Evolutionary conservation across 768 basidiomycete species (phyloP).

Genomic region (Solioccasus polychromus): DNA sequence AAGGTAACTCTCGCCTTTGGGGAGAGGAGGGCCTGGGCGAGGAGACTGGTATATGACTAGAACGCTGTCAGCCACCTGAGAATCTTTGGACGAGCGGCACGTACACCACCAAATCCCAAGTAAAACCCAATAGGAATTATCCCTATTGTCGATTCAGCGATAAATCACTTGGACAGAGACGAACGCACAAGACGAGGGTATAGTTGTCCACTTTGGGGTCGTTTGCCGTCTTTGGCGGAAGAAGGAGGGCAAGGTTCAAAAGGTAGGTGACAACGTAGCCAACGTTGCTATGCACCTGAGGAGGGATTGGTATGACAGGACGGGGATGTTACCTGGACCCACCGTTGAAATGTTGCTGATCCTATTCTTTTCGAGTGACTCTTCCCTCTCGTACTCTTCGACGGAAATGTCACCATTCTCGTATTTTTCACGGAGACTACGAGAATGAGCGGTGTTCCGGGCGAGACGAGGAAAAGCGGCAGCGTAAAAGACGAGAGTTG

Average conservation of each 20-base stretch:
- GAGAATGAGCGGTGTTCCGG: slow-evolving; percentile 67
- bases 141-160: slow-evolving; percentile 35
- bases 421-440: slow-evolving; percentile 50
- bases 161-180: neutral
- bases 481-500: slow-evolving; percentile 78
- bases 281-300: slow-evolving; percentile 70
- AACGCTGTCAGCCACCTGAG: neutral
- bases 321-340: slow-evolving; percentile 8
- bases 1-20: slow-evolving; percentile 71
- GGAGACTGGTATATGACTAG: slow-evolving; percentile 81
- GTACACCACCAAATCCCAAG: slow-evolving; percentile 87
- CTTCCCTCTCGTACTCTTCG: slow-evolving; percentile 69
- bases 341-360: slow-evolving; percentile 86
- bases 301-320: neutral
- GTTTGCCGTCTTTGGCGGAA: slow-evolving; percentile 43
- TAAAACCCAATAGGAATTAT: slow-evolving; percentile 74
- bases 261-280: slow-evolving; percentile 66
- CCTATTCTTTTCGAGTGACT: slow-evolving; percentile 79
- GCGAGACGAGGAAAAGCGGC: slow-evolving; percentile 80
- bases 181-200: slow-evolving; percentile 61
- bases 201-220: slow-evolving; percentile 74
- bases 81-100: slow-evolving; percentile 19
- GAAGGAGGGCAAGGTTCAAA: slow-evolving; percentile 66
- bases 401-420: slow-evolving; percentile 55
- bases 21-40: slow-evolving; percentile 77